Evolutionary conservation across 1,284 basidiomycete genomes (phyloP).

Genomic region (Dichomitus squalens): DNA sequence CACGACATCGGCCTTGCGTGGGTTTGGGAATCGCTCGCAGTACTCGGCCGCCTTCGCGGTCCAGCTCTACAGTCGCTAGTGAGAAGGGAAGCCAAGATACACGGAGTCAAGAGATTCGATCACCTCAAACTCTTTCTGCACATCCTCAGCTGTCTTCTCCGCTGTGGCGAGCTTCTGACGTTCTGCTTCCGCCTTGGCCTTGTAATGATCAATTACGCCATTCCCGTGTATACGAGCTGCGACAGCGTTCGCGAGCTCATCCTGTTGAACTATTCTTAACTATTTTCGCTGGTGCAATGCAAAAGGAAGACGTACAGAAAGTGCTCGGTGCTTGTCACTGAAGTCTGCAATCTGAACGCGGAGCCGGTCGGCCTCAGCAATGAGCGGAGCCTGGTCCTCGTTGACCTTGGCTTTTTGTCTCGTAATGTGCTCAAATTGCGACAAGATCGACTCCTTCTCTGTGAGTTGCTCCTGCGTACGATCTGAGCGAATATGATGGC

Average conservation of each 20-base stretch:
- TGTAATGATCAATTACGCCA: slow-evolving; percentile 53
- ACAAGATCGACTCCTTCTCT: slow-evolving; percentile 50
- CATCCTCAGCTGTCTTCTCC: slow-evolving; percentile 46
- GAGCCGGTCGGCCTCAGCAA: slow-evolving; percentile 47
- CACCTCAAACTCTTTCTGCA: slow-evolving; percentile 65
- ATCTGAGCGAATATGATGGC: background rate
- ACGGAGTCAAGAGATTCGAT: slow-evolving; percentile 12
- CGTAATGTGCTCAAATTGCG: slow-evolving; percentile 51
- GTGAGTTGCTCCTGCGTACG: slow-evolving; percentile 51
- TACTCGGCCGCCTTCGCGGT: slow-evolving; percentile 63
- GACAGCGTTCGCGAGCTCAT: slow-evolving; percentile 4
- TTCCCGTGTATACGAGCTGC: slow-evolving; percentile 41
- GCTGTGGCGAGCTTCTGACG: slow-evolving; percentile 32
- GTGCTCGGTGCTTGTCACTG: slow-evolving; percentile 39
- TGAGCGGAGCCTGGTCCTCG: slow-evolving; percentile 41
- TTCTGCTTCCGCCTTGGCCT: slow-evolving; percentile 41
- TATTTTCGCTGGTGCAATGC: background rate
- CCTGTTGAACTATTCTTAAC: slow-evolving; percentile 7
- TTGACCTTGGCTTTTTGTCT: slow-evolving; percentile 46
- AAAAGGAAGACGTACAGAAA: slow-evolving; percentile 39
- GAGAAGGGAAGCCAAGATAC: background rate
- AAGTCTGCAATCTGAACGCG: slow-evolving; percentile 52
- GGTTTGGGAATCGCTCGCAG: slow-evolving; percentile 61
- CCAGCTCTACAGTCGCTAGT: slow-evolving; percentile 53
- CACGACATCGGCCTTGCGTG: slow-evolving; percentile 57